Conservation (phyloP, 805 yeast species). For the Zygosaccharomyces siamensis region DNA sequence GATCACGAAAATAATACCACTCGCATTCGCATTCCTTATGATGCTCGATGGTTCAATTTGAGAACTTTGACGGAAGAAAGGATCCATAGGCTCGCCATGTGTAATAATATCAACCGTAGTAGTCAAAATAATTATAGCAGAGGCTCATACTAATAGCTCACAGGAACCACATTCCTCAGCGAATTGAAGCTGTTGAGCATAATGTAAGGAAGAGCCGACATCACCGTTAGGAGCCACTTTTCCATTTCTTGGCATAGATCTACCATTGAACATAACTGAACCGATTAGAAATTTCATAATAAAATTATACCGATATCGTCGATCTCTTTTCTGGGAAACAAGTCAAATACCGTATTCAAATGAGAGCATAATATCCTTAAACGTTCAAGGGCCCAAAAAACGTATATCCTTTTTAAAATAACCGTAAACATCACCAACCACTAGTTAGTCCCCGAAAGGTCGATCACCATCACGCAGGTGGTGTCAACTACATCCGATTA, state of each 20-base stretch:
- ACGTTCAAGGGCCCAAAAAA: neutral
- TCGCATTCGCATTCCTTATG: neutral
- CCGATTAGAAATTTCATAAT: neutral
- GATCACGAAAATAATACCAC: neutral
- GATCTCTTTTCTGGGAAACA: neutral
- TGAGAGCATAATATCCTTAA: neutral
- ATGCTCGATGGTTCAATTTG: conserved; percentile 1
- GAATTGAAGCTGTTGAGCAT: neutral
- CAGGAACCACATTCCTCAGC: neutral
- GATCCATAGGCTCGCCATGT: neutral
- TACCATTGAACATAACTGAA: neutral
- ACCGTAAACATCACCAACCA: neutral
- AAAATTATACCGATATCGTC: neutral
- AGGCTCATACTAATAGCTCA: neutral
- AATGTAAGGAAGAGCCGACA: neutral
- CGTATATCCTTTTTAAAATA: conserved; percentile 1
- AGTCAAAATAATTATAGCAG: too few species aligned
- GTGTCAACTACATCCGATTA: neutral
- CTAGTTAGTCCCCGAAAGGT: neutral
- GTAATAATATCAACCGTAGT: neutral
- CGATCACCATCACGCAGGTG: neutral
- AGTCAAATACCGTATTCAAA: neutral
- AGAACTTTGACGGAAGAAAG: neutral
- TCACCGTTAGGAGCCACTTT: neutral
- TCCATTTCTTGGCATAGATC: neutral